Conservation (phyloP, 306 rosid genomes). For the Cajanus cajan region DNA sequence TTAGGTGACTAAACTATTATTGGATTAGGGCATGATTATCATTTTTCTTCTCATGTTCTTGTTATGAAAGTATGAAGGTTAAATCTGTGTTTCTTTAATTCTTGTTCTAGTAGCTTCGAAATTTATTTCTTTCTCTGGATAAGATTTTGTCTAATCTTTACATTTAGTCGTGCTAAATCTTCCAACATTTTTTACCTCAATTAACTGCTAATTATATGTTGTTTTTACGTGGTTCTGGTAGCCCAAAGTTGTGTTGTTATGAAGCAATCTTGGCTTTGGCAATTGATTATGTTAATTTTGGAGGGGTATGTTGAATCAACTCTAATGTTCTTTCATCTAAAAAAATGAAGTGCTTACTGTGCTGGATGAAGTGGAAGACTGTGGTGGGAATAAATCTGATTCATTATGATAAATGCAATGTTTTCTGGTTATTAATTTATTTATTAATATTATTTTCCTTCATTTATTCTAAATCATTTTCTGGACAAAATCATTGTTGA, state of each 20-base stretch:
- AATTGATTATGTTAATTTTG: background rate
- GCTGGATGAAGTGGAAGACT: conserved; percentile 1
- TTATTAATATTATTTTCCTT: too few species aligned
- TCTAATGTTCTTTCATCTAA: background rate
- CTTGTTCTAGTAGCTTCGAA: background rate
- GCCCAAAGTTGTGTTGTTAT: background rate
- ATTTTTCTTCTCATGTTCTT: background rate
- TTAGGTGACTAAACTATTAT: background rate
- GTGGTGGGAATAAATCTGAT: background rate
- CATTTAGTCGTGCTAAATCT: background rate
- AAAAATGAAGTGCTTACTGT: background rate
- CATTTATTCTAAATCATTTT: background rate
- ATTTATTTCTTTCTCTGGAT: conserved; percentile 1
- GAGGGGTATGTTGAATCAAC: background rate
- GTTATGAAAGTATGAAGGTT: background rate
- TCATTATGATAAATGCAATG: background rate
- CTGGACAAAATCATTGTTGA: background rate
- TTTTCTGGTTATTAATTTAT: background rate
- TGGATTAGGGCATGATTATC: background rate
- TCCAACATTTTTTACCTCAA: background rate
- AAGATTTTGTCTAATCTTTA: background rate
- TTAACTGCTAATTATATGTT: background rate
- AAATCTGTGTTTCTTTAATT: too few species aligned
- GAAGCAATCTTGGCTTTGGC: background rate
- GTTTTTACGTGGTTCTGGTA: background rate